These are phyloP conservation scores for Colletotrichum caudatum DNA, from an alignment of 2,329 filamentous ascomycete species.

Conservation along the genomic window DNA sequence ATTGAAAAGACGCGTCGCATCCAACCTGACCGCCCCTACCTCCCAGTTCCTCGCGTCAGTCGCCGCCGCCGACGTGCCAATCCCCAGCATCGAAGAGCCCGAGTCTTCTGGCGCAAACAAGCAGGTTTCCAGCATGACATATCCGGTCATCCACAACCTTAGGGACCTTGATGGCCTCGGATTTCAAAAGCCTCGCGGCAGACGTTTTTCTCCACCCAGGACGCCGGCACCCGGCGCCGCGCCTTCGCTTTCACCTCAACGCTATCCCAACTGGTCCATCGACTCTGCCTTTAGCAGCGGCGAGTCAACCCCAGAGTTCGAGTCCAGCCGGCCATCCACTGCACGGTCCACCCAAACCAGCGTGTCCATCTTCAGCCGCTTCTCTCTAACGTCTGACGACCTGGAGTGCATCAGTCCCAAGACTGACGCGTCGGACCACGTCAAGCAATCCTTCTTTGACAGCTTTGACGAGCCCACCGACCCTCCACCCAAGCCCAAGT, in stretches of 20 bases:
- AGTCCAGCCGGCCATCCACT: constrained; percentile 70
- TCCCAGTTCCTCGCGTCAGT: constrained; percentile 76
- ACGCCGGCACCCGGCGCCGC: constrained; percentile 66
- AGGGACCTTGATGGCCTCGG: constrained; percentile 50
- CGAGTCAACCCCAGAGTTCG: constrained; percentile 70
- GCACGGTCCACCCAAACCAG: constrained; percentile 70
- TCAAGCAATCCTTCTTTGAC: constrained; percentile 28
- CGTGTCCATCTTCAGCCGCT: constrained; percentile 67
- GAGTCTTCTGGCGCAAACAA: constrained; percentile 55
- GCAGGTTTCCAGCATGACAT: constrained; percentile 56
- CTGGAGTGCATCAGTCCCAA: constrained; percentile 66
- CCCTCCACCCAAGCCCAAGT: constrained; percentile 32
- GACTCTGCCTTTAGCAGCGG: constrained; percentile 68
- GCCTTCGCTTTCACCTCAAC: constrained; percentile 58
- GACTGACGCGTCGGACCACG: constrained; percentile 52
- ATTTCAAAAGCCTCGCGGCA: constrained; percentile 52
- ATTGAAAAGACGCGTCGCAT: constrained; percentile 66
- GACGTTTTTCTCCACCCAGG: constrained; percentile 67
- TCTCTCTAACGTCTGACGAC: constrained; percentile 69
- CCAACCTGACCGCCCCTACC: constrained; percentile 68
- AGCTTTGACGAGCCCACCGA: constrained; percentile 20
- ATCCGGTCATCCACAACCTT: constrained; percentile 51
- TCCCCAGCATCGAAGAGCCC: constrained; percentile 73
- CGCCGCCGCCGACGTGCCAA: constrained; percentile 72
- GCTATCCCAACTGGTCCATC: constrained; percentile 70